These are phyloP conservation scores for Phaffomyces antillensis DNA, from an alignment of 805 yeast genomes.

Conservation along the genomic window DNA sequence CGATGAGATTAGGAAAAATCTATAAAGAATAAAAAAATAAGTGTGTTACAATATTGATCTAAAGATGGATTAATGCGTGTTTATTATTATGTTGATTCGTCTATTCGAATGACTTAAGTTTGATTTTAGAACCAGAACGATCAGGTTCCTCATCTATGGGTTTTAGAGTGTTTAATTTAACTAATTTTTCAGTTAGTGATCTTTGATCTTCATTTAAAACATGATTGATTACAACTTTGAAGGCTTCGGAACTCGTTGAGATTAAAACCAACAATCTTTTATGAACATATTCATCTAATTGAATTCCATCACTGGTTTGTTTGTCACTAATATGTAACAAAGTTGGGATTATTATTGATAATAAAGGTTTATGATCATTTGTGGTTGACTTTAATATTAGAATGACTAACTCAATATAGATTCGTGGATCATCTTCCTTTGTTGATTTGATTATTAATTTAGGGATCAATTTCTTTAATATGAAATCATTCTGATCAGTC, in stretches of 20 bases:
- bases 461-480: constrained; percentile 41
- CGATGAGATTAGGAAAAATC: background rate
- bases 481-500: constrained; percentile 25
- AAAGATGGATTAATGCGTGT: background rate
- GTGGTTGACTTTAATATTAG: constrained; percentile 11
- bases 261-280: constrained; percentile 42
- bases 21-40: background rate
- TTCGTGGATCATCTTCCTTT: constrained; percentile 22
- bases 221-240: constrained; percentile 40
- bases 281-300: constrained; percentile 30
- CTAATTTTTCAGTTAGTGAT: constrained; percentile 34
- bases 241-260: constrained; percentile 34
- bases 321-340: constrained; percentile 24
- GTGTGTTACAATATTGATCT: no score
- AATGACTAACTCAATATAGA: constrained; percentile 26
- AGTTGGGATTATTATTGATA: constrained; percentile 30
- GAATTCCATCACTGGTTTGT: background rate
- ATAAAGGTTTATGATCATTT: constrained; percentile 13
- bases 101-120: constrained; percentile 42
- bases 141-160: constrained; percentile 8
- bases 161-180: constrained; percentile 25
- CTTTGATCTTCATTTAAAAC: constrained; percentile 35
- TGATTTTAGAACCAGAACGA: constrained; percentile 32
- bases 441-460: constrained; percentile 29
- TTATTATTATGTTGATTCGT: background rate